These are phyloP conservation scores for Mycena latifolia DNA, from an alignment of 768 basidiomycete species.

Conservation along the genomic window DNA sequence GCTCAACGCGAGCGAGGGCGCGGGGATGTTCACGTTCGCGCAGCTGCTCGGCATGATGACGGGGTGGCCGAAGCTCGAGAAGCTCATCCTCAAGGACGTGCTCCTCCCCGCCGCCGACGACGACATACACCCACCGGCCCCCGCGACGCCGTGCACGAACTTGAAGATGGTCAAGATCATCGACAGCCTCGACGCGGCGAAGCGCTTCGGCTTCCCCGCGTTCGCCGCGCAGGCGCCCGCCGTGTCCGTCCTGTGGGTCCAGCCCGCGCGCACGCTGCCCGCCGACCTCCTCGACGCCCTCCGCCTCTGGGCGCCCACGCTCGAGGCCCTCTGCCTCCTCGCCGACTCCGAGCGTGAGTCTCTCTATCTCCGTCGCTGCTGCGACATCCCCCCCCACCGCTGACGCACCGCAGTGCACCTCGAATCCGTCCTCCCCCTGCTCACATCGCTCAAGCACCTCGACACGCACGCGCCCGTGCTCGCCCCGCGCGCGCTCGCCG, in stretches of 20 bases:
- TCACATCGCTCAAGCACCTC: slow-evolving; percentile 17
- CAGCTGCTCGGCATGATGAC: slow-evolving; percentile 24
- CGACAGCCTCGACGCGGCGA: slow-evolving; percentile 20
- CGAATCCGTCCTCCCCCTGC: slow-evolving; percentile 2
- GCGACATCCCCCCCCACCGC: no score
- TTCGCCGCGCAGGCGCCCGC: slow-evolving; percentile 24
- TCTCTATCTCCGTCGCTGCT: neutral
- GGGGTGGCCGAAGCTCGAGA: slow-evolving; percentile 26
- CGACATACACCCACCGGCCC: neutral
- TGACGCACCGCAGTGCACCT: slow-evolving; percentile 7
- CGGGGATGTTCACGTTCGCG: slow-evolving; percentile 25
- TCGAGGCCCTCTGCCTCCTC: slow-evolving; percentile 23
- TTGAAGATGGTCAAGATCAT: slow-evolving; percentile 34
- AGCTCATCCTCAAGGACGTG: slow-evolving; percentile 22
- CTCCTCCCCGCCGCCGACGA: slow-evolving; percentile 15
- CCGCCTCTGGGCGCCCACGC: slow-evolving; percentile 16
- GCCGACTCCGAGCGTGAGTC: slow-evolving; percentile 14
- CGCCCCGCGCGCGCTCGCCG: slow-evolving; percentile 3
- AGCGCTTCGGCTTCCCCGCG: slow-evolving; percentile 11
- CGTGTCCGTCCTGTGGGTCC: slow-evolving; percentile 25
- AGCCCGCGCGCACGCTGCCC: slow-evolving; percentile 21
- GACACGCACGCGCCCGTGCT: slow-evolving; percentile 17
- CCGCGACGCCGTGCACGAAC: neutral
- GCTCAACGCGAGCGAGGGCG: slow-evolving; percentile 28
- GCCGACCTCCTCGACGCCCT: slow-evolving; percentile 12